Base-by-base conservation (phyloP, 805 yeast species). In the Nakazawaea laoshanensis region DNA sequence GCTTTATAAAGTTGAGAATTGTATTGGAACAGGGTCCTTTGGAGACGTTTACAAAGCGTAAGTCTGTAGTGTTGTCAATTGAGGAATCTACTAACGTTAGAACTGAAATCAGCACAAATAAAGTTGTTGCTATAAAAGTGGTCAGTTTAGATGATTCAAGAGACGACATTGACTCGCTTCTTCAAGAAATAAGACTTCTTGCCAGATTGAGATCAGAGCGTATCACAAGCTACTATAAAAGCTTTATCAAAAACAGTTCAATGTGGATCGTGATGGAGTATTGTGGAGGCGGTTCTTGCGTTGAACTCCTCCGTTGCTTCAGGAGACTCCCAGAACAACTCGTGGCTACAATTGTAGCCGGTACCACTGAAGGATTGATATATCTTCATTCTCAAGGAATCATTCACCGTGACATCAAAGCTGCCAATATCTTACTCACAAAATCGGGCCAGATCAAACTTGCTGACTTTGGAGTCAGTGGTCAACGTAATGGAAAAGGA, bases 221-320 rank as follows among this genome's bases (percentile, higher is more conserved):
- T 46, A 74, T 92, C 33, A 85, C 92, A 2, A 64, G 66, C 26
- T 76, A 77, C 49, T 65, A 60, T 45, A 77, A 75, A 30, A 76
- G 95, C 1, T 71, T 74, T 47, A 53, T 80, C 4, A 61, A 65
- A 27, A 85, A 75, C 27, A 73, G 74, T 27, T 66, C 73, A 5
- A 73, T 92, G 74, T 88, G 87, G 80, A 83, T 89, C 30, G 79
- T 79, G 4, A 85, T 92, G 96, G 98, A 89, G 52, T 86, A 71
- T 49, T 92, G 97, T 55, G 95, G 89, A 9, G 96, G 94, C 19
- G 96, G 96, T 0, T 84, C 96, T 1, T 83, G 95, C 53, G 67
- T 81, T 2, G 94, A 83, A 47, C 63, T 86, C 35, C 48, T 89
- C 26, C 74, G 67, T 46, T 61, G 63, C 30, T 70, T 57, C 52